Percentiles rank a stretch among this genome's conserved stretches.
Evolutionary conservation across 805 yeast species (phyloP).

Genomic region (Myxozyma sirexii): DNA sequence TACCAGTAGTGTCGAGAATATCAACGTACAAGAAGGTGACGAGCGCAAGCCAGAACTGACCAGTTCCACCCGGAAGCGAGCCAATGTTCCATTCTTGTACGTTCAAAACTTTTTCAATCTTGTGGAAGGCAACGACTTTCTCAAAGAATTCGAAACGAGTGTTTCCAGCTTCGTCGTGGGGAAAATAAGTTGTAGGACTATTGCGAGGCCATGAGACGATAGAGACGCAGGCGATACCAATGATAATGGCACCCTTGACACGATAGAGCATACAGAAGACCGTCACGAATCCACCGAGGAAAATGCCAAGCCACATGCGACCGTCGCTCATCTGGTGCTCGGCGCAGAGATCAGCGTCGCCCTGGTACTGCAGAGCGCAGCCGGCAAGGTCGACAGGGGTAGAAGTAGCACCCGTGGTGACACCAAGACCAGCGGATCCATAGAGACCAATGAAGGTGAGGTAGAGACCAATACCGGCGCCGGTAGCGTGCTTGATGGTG

Average conservation of each 20-base stretch:
- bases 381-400: conserved; percentile 35
- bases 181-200: conserved; percentile 33
- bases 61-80: conserved; percentile 29
- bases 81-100: conserved; percentile 33
- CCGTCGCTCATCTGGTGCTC: conserved; percentile 28
- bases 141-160: conserved; percentile 33
- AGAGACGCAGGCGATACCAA: conserved; percentile 33
- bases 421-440: conserved; percentile 36
- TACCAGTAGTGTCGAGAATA: conserved; percentile 36
- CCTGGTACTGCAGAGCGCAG: conserved; percentile 30
- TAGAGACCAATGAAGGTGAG: conserved; percentile 35
- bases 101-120: conserved; percentile 27
- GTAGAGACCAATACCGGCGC: conserved; percentile 36
- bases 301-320: conserved; percentile 36
- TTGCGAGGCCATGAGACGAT: conserved; percentile 35
- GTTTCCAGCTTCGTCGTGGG: conserved; percentile 29
- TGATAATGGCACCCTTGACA: conserved; percentile 35
- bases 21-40: conserved; percentile 36
- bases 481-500: conserved; percentile 34
- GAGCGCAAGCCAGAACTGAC: conserved; percentile 35
- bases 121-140: conserved; percentile 34
- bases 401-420: conserved; percentile 30
- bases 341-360: conserved; percentile 26
- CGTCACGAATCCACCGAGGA: conserved; percentile 34
- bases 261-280: conserved; percentile 33